Base-by-base conservation (phyloP, 1,284 basidiomycete species). In the Abortiporus biennis region DNA sequence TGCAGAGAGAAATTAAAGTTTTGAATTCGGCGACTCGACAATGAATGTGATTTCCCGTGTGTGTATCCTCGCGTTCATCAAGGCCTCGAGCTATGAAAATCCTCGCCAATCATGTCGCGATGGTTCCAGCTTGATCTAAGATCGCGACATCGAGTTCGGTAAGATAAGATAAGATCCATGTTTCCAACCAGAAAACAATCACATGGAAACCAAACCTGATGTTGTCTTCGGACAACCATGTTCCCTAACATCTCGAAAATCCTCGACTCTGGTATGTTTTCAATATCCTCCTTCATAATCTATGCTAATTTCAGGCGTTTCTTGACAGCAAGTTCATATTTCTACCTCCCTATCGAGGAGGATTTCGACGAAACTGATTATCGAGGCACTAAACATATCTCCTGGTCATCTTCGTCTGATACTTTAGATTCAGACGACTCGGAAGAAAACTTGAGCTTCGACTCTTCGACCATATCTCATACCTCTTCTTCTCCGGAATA, bases 301-400 rank as follows among this genome's bases (percentile, higher is more conserved):
- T 38, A 33, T 35, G 43, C 22, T 20, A 33, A 23, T 4, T n/a
- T 21, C 15, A 40, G 30, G 33, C 30, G 8, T 42, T 24, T 43
- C 6, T 19, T 20, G 13, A 2, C 47, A 76, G 80, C 72, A 42
- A 74, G 65, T 51, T 68, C 69, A 5, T 80, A 76, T 57, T 81
- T 83, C 54, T 70, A 77, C 53, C 64, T 79, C 4, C 79, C 80
- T 21, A 64, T 80, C 47, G 78, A 79, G 54, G 72, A 79, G 46
- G 65, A 63, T 45, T 61, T 69, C 17, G 65, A 69, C 38, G 70
- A 72, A 47, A 59, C 65, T 49, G 58, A 63, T 47, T 69, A 66
- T 8, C 24, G 30, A 8, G 21, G 16, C 51, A 38, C 36, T 25
- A 68, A 71, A 62, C 71, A 69, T 54, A 62, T 78, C 17, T 65